Base-by-base conservation (phyloP, 164 flowering plant species). In the Brasenia schreberi region DNA sequence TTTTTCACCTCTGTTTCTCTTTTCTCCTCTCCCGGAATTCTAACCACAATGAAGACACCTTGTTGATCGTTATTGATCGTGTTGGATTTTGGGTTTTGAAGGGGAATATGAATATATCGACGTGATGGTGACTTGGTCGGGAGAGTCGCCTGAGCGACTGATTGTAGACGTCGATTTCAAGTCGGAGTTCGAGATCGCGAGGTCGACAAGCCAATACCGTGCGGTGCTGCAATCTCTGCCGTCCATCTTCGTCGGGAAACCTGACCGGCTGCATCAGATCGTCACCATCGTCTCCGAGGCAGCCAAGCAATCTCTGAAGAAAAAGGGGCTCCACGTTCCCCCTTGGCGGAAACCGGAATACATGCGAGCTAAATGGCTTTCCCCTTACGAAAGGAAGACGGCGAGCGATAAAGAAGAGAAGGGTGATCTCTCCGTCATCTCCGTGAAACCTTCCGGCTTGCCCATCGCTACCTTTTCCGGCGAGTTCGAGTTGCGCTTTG, bases 101-200 rank as follows among this genome's bases (percentile, higher is more conserved):
- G 98, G 98, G 5, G 94, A 87, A 42, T 84, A 93, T 64, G 90
- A 93, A 56, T 93, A 90, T 72, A 76, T 88, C 10, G 97, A 93
- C 61, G 97, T 79, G 80, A 76, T 82, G 3, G 70, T 83, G 0
- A 83, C 79, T 19, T 82, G 82, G 0, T 7, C 53, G 53, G 53
- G 0, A 2, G 53, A 45, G 53, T 7, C 6, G 53, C 53, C 53
- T 3, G 94, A 87, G 67, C 65, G 97, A 53, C 17, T 85, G 68
- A 60, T 93, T 18, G 65, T 93, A 53, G 98, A 93, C 76, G 76
- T 90, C 7, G 98, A 90, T 56, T 93, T 90, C 77, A 64, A 85
- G 74, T 90, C 98, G 16, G 94, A 93, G 72, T 93, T 93, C 66
- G 94, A 87, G 68, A 90, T 89, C 33, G 98, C 97, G 9, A 75